Evolutionary conservation across 2,329 filamentous ascomycete genomes (phyloP).

Genomic region (Trichoderma sp.): DNA sequence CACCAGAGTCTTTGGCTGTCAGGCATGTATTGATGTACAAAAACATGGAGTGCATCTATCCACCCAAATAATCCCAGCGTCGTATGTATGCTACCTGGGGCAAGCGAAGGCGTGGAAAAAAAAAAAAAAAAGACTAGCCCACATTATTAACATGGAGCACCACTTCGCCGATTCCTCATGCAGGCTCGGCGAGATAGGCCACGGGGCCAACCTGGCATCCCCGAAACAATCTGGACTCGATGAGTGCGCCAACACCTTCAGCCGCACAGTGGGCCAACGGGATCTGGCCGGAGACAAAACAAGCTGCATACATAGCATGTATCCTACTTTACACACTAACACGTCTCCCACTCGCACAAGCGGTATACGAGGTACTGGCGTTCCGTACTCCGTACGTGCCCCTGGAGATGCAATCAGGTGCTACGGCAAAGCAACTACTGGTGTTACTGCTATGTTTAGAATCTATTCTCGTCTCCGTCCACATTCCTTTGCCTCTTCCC

Average conservation of each 20-base stretch:
- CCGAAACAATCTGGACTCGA: conserved; percentile 2
- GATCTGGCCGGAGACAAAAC: conserved; percentile 14
- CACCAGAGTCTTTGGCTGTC: not conserved
- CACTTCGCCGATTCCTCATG: conserved; percentile 1
- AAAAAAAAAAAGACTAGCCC: too few species aligned
- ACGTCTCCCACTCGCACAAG: not conserved
- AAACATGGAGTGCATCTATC: not conserved
- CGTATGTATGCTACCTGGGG: conserved; percentile 10
- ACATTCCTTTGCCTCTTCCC: not conserved
- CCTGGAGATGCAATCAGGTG: not conserved
- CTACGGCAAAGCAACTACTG: not conserved
- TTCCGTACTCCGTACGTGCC: not conserved
- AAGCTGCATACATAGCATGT: not conserved
- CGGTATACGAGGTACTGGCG: not conserved
- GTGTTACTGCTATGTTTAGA: conserved; percentile 12
- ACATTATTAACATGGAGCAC: not conserved
- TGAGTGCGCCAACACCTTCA: conserved; percentile 3
- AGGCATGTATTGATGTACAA: not conserved
- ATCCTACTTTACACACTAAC: not conserved
- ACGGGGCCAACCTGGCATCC: not conserved
- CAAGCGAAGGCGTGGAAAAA: not conserved
- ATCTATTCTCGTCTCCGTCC: not conserved
- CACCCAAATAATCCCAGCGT: not conserved
- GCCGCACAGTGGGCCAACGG: conserved; percentile 6
- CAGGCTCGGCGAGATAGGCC: not conserved